Evolutionary conservation across 176 grass and related monocot genomes (phyloP).

Genomic region (Eragrostis curvula): DNA sequence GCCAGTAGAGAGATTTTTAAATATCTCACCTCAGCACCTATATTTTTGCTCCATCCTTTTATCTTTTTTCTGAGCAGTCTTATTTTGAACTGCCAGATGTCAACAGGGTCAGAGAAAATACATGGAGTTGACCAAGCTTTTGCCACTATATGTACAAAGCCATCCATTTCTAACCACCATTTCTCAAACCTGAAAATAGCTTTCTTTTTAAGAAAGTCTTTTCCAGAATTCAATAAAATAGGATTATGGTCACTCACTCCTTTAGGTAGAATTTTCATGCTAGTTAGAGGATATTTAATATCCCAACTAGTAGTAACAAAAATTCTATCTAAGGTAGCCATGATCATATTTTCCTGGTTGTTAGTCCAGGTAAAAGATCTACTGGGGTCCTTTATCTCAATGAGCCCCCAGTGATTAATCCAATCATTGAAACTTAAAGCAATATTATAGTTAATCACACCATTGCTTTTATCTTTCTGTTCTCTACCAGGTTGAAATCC

Average conservation of each 20-base stretch:
- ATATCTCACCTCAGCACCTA: no score
- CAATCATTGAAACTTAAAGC: rapidly evolving
- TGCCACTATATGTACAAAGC: not conserved
- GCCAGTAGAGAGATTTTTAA: no score
- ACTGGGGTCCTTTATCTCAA: not conserved
- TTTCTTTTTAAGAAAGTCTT: not conserved
- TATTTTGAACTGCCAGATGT: no score
- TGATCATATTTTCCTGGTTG: rapidly evolving
- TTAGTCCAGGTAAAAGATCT: not conserved
- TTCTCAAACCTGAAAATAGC: not conserved
- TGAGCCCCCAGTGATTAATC: rapidly evolving
- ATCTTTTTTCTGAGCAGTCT: no score
- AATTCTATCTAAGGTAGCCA: not conserved
- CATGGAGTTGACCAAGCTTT: no score
- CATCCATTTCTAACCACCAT: not conserved
- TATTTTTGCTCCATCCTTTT: no score
- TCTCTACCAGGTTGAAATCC: not conserved
- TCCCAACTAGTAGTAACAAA: not conserved
- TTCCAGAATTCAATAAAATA: not conserved
- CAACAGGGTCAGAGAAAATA: no score
- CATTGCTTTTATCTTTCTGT: not conserved
- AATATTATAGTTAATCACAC: not conserved
- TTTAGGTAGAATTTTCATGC: not conserved
- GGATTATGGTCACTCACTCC: not conserved
- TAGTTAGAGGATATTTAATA: rapidly evolving